Evolutionary conservation across 179 eudicot genomes (phyloP).

Genomic region (Dionaea muscipula): DNA sequence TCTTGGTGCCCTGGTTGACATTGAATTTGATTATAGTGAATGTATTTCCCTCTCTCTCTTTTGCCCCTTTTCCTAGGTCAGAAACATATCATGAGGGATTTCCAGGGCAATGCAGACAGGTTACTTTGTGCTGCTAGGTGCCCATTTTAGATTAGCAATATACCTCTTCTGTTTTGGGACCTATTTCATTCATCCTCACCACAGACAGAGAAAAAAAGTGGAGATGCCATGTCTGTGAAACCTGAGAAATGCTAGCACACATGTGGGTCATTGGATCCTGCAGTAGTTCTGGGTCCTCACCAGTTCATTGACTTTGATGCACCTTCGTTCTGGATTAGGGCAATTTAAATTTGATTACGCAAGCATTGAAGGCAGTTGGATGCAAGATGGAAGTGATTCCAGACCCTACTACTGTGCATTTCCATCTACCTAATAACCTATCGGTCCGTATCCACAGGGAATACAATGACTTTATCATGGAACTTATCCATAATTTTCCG

Average conservation of each 20-base stretch:
- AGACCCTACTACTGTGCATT: conserved; percentile 95
- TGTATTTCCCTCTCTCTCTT: too few relatives aligned
- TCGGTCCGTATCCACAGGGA: conserved; percentile 84
- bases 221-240: background rate
- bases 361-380: conserved; percentile 88
- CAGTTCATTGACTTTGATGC: conserved; percentile 1
- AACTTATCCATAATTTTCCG: conserved; percentile 68
- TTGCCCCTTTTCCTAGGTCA: too few relatives aligned
- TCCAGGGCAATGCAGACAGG: too few relatives aligned
- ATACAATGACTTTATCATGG: conserved; percentile 55
- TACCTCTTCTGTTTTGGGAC: too few relatives aligned
- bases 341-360: conserved; percentile 85
- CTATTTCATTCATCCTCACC: too few relatives aligned
- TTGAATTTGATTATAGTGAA: too few relatives aligned
- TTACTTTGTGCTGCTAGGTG: too few relatives aligned
- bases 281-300: background rate
- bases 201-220: too few relatives aligned
- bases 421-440: conserved; percentile 69
- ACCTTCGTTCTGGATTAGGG: conserved; percentile 44
- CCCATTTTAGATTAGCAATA: too few relatives aligned
- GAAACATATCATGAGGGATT: too few relatives aligned
- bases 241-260: background rate
- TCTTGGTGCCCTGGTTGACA: too few relatives aligned
- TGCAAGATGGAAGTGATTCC: conserved; percentile 81
- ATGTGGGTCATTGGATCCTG: too few relatives aligned